These are phyloP conservation scores for Nakataea oryzae DNA, from an alignment of 2,329 filamentous ascomycete genomes.

Conservation along the genomic window DNA sequence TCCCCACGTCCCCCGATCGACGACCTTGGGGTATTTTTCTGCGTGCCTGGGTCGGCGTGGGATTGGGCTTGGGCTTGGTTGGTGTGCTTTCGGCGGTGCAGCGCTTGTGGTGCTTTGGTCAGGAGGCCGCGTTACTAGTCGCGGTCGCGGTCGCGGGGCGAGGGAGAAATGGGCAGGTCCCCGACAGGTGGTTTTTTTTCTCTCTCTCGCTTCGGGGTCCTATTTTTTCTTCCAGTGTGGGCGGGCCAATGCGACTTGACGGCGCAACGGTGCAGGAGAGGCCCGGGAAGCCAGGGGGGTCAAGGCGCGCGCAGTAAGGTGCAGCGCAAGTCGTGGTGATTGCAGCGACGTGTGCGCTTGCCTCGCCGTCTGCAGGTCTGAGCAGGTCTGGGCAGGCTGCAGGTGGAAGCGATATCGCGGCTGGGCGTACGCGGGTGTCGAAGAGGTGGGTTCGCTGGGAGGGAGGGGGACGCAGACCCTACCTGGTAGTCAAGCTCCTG, in stretches of 20 bases:
- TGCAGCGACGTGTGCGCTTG: background rate
- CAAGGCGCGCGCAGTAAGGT: too few species aligned
- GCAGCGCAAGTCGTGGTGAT: background rate
- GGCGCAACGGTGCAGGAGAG: background rate
- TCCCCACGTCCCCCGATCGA: background rate
- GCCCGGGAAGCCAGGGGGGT: background rate
- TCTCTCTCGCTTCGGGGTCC: too few species aligned
- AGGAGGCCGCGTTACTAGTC: too few species aligned
- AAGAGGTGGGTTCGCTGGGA: background rate
- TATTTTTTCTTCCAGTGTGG: background rate
- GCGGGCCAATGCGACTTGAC: background rate
- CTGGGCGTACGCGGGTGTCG: background rate
- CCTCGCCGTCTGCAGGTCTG: background rate
- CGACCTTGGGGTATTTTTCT: background rate
- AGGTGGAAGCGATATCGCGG: background rate
- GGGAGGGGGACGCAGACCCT: too few species aligned
- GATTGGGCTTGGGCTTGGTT: background rate
- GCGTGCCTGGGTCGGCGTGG: too few species aligned
- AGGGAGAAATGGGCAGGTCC: background rate
- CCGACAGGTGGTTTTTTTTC: background rate
- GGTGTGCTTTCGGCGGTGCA: too few species aligned
- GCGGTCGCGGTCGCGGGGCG: too few species aligned
- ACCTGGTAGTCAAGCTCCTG: background rate
- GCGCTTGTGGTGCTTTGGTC: background rate
- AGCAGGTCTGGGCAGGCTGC: background rate